These are phyloP conservation scores for Blastobotrys robertii DNA, from an alignment of 805 yeast species.

Conservation along the genomic window DNA sequence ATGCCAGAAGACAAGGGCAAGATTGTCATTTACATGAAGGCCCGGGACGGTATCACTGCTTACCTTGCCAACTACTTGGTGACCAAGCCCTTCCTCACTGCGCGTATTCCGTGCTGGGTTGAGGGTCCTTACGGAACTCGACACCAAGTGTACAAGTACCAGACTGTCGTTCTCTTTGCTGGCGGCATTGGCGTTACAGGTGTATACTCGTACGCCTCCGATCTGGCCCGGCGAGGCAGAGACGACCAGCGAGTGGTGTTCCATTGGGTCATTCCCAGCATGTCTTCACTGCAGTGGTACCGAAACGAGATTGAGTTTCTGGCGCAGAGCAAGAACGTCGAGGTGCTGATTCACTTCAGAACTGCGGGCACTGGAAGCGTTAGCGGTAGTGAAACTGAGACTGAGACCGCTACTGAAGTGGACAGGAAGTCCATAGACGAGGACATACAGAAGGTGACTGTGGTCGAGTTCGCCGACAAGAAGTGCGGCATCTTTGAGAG, in stretches of 20 bases:
- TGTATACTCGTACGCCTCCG: slow-evolving; percentile 35
- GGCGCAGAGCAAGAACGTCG: slow-evolving; percentile 2
- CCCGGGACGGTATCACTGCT: slow-evolving; percentile 13
- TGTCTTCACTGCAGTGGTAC: slow-evolving; percentile 42
- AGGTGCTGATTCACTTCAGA: too few species aligned
- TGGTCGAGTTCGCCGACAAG: not conserved
- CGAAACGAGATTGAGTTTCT: slow-evolving; percentile 32
- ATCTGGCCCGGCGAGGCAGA: slow-evolving; percentile 2
- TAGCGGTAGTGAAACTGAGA: not conserved
- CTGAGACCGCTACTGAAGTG: not conserved
- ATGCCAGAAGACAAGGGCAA: slow-evolving; percentile 9
- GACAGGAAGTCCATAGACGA: not conserved
- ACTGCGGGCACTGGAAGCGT: not conserved
- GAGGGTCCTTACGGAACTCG: slow-evolving; percentile 58
- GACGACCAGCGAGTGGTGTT: slow-evolving; percentile 27
- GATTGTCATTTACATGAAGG: slow-evolving; percentile 9
- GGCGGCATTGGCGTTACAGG: slow-evolving; percentile 60
- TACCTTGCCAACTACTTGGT: not conserved
- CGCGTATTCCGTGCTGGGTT: slow-evolving; percentile 28
- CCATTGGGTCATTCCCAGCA: slow-evolving; percentile 55
- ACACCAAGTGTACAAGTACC: slow-evolving; percentile 31
- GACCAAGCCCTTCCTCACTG: not conserved
- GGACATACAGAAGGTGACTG: not conserved
- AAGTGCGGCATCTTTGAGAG: not conserved
- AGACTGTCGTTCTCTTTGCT: slow-evolving; percentile 35